Conservation (phyloP, 345 rosid species). For the Zanthoxylum bungeanum region DNA sequence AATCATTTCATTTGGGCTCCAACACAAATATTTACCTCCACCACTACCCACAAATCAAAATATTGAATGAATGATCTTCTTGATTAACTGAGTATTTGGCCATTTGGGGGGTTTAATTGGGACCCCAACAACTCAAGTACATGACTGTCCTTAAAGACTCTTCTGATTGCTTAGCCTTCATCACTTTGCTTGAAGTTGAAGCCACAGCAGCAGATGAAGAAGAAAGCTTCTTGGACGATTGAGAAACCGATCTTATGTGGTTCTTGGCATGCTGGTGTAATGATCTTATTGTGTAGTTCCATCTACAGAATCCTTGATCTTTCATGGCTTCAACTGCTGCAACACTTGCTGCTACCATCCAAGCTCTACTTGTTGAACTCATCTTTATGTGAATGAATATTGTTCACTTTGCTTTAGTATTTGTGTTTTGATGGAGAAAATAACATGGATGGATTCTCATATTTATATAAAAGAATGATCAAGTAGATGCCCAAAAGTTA, state of each 20-base stretch:
- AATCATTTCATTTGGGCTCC: too few species aligned
- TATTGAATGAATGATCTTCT: too few species aligned
- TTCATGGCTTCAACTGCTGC: constrained; percentile 67
- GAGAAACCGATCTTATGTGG: constrained; percentile 36
- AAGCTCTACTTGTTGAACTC: constrained; percentile 39
- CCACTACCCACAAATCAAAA: too few species aligned
- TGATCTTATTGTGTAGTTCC: constrained; percentile 46
- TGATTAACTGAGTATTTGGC: too few species aligned
- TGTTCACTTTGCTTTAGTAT: neutral
- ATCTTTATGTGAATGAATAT: neutral
- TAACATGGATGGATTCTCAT: neutral
- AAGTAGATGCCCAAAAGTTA: neutral
- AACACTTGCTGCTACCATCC: constrained; percentile 44
- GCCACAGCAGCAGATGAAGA: constrained; percentile 30
- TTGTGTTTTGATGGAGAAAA: neutral
- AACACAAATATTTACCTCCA: too few species aligned
- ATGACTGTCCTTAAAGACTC: constrained; percentile 49
- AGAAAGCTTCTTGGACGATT: constrained; percentile 37
- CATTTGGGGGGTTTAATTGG: too few species aligned
- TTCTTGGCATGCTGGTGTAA: constrained; percentile 43
- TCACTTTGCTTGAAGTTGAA: neutral
- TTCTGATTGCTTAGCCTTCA: constrained; percentile 26
- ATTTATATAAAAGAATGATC: neutral
- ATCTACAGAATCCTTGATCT: constrained; percentile 59
- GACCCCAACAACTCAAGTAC: constrained; percentile 56